Base-by-base conservation (phyloP, 441 rosid genomes). In the Pelargonium fulgidum region DNA sequence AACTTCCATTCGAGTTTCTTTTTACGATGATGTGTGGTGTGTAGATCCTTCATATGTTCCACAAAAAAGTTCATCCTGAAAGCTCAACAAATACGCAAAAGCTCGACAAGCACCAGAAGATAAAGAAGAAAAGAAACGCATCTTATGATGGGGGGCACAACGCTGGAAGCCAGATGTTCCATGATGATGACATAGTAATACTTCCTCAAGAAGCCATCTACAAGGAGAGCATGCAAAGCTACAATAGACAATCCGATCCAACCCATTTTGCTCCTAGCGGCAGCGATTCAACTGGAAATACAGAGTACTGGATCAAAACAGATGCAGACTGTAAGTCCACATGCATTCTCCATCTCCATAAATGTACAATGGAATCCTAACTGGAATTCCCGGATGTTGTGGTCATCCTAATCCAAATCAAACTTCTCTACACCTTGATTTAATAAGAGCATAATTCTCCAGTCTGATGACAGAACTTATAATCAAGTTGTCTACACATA, bases 301-400 rank as follows among this genome's bases (percentile, higher is more conserved):
- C 86, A 78, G 97, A 85, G 81, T 85, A 85, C 86, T 93, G 97
- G 96, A 89, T 93, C 87, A 89, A 85, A 82, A 89, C 96, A 71
- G 96, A 91, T 75, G 88, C 85, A 75, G 89, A 93, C 74, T 93
- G 97, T 91, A 85, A 93, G 98, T 90, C 76, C 64, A 13, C 62
- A 47, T 64, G 4, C 26, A 64, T 5, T 41, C 22, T 5, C 20
- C 61, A 16, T 54, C 8, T 54, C 61, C 61, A 54, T 5, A 54
- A 54, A 12, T 14, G 16, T 1, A 54, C 17, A 5, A 16, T 26
- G 33, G 33, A 26, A 26, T 26, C 33, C 33, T 3, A 26, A 26
- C 33, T 14, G 20, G 61, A 54, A 54, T 5, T 16, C 61, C 22
- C 16, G 61, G 61, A 54, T 54, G 61, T 16, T 54, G 22, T 54